Percentiles rank a stretch among this genome's conserved stretches.
Evolutionary conservation across 345 rosid genomes (phyloP).

Genomic region (Arabidopsis suecica): DNA sequence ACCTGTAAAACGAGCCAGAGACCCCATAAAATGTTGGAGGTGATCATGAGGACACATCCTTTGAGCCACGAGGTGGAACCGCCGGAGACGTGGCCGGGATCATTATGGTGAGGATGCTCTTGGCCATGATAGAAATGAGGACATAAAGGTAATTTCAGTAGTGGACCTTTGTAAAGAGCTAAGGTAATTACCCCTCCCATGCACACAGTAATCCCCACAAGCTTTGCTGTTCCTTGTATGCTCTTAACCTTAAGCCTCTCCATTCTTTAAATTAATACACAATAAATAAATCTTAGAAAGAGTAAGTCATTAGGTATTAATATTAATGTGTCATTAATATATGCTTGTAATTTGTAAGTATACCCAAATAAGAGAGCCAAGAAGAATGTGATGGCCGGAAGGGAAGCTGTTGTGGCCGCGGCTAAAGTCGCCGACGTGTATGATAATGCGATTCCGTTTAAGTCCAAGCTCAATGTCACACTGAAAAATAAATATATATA

Average conservation of each 20-base stretch:
- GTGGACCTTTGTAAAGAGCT: conserved; percentile 84
- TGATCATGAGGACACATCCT: conserved; percentile 85
- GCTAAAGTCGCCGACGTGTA: conserved; percentile 87
- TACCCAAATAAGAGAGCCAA: conserved; percentile 82
- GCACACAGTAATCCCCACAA: conserved; percentile 67
- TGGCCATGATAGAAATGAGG: conserved; percentile 45
- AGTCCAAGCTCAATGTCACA: conserved; percentile 64
- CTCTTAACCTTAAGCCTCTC: conserved; percentile 66
- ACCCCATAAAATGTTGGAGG: conserved; percentile 70
- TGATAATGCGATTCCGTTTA: conserved; percentile 71
- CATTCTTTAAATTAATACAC: conserved; percentile 51
- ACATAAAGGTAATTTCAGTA: conserved; percentile 51
- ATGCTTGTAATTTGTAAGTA: background rate
- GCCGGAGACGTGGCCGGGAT: conserved; percentile 47
- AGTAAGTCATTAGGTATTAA: background rate
- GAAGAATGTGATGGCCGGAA: conserved; percentile 92
- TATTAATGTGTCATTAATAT: background rate
- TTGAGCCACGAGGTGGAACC: conserved; percentile 68
- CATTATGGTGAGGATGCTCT: conserved; percentile 29
- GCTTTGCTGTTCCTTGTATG: conserved; percentile 67
- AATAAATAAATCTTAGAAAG: background rate
- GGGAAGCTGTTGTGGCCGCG: conserved; percentile 79
- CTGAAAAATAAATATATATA: too few species aligned
- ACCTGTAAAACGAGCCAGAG: conserved; percentile 95
- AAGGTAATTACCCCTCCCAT: conserved; percentile 66